phyloP scores from a whole-genome alignment of 805 yeast species.

The Isabelozyma rhagii region DNA sequence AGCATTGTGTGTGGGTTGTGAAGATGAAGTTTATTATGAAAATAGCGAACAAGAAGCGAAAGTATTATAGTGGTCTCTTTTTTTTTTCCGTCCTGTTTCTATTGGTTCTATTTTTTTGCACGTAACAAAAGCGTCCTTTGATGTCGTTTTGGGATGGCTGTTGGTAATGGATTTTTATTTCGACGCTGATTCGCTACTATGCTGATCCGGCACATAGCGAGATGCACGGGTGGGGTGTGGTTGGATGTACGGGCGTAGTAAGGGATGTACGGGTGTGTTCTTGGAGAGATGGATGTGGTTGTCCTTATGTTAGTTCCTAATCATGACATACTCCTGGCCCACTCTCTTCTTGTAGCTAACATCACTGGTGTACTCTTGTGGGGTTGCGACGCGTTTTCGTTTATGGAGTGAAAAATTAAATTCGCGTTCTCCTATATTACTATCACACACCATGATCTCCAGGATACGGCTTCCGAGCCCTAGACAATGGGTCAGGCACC shows the following conservation, averaged over 20 bases:
- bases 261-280: background rate
- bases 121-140: background rate
- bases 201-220: conserved; percentile 25
- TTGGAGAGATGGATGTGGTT: background rate
- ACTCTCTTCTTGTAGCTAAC: background rate
- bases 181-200: conserved; percentile 25
- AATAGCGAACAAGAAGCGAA: background rate
- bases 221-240: background rate
- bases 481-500: background rate
- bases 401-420: background rate
- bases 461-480: background rate
- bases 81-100: background rate
- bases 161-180: conserved; percentile 16
- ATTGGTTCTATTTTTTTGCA: background rate
- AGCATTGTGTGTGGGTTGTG: background rate
- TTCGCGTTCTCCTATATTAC: background rate
- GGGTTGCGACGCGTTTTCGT: no score
- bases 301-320: no score
- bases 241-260: background rate
- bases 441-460: background rate
- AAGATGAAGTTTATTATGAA: background rate
- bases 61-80: background rate
- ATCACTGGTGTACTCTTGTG: no score
- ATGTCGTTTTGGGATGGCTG: background rate
- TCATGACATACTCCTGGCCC: background rate